Evolutionary conservation across 2,329 filamentous ascomycete species (phyloP), one percentile per base, ranked within the genome.

Genomic region (Graphilbum fragrans): DNA sequence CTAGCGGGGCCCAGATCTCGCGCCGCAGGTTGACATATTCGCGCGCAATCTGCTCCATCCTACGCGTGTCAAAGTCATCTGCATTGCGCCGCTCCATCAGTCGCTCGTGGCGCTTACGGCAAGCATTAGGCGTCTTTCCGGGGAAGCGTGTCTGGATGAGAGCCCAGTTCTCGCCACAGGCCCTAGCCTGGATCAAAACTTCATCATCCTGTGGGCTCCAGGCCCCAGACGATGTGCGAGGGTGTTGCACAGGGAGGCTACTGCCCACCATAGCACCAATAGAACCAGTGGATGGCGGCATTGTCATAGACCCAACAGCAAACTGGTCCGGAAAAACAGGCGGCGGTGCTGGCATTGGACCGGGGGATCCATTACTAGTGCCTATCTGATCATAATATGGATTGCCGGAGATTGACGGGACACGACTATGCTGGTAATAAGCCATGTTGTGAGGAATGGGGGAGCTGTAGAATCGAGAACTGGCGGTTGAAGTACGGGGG

Each of bases 81-180:
- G 78, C 74, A 44, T 79, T 77, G 55, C 70, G 72, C 49, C 80
- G 77, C 62, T 90, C 82, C 69, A 90, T 80, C 49, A 94, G 65
- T 33, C 86, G 73, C 62, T 94, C 86, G 53, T 93, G 86, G 42
- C 86, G 77, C 64, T 94, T 94, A 49, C 86, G 83, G 62, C 86
- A 94, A 17, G 87, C 87, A 57, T 92, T 92, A 44, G 81, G 66
- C 9, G 75, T 77, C 66, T 94, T 94, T 57, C 63, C 69, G 1
- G 80, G 82, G 57, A 94, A 94, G 47, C 71, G 74, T 46, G 70
- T 69, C 52, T 86, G 80, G 55, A 93, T 92, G 52, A 85, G 80
- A 41, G 75, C 73, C 86, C 86, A 94, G 61, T 88, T 90, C 57
- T 87, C 71, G 20, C 83, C 82, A 53, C 80, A 75, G 37, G 80